phyloP scores from a whole-genome alignment of 2,329 filamentous ascomycete species.

The Phaeosphaeriaceae sp. region DNA sequence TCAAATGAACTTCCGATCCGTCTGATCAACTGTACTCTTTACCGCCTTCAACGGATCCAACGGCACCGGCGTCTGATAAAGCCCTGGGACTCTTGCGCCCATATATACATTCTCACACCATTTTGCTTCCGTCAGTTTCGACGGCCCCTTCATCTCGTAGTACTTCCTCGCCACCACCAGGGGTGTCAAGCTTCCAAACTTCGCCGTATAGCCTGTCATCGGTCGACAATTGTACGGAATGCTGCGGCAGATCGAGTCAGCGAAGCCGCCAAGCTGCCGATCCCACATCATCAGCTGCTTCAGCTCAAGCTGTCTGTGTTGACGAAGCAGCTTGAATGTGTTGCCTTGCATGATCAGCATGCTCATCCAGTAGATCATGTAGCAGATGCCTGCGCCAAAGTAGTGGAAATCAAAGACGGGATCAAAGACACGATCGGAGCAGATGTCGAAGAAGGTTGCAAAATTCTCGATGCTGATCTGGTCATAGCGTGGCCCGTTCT shows the following conservation, averaged over 20 bases:
- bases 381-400: constrained; percentile 42
- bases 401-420: constrained; percentile 41
- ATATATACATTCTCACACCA: constrained; percentile 44
- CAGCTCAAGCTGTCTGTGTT: constrained; percentile 32
- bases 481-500: constrained; percentile 37
- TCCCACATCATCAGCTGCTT: constrained; percentile 43
- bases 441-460: constrained; percentile 35
- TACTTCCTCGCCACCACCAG: constrained; percentile 45
- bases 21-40: constrained; percentile 28
- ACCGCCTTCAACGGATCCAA: constrained; percentile 37
- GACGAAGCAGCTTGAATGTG: constrained; percentile 38
- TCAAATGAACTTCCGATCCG: constrained; percentile 31
- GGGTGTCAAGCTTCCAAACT: constrained; percentile 44
- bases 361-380: constrained; percentile 46
- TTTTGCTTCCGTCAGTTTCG: constrained; percentile 21
- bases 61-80: constrained; percentile 36
- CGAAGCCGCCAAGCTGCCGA: constrained; percentile 37
- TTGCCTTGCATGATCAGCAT: constrained; percentile 46
- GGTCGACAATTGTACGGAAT: constrained; percentile 41
- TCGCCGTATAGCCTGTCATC: constrained; percentile 38
- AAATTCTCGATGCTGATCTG: constrained; percentile 31
- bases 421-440: constrained; percentile 34
- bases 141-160: constrained; percentile 36
- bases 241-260: constrained; percentile 41
- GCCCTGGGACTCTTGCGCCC: constrained; percentile 36